phyloP scores from a whole-genome alignment of 257 asterid genomes.

The Plantago major region DNA sequence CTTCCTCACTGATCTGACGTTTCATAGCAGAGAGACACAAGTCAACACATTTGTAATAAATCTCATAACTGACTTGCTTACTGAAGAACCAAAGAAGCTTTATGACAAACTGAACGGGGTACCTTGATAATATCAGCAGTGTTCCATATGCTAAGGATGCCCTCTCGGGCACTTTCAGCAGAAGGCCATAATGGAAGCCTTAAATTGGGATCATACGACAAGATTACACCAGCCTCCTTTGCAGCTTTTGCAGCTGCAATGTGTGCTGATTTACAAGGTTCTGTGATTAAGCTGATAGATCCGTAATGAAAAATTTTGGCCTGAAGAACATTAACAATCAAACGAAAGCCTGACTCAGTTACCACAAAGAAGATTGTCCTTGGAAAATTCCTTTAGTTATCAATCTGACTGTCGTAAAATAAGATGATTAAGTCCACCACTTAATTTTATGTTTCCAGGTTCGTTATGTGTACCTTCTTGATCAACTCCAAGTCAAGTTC shows the following conservation, averaged over 20 bases:
- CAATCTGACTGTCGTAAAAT: background rate
- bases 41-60: background rate
- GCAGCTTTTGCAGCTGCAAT: conserved; percentile 85
- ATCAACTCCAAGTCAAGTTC: conserved; percentile 83
- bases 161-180: conserved; percentile 92
- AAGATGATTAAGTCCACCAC: background rate
- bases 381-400: background rate
- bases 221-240: conserved; percentile 82
- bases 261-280: conserved; percentile 95
- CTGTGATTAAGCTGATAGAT: conserved; percentile 93
- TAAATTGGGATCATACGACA: conserved; percentile 95
- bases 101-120: conserved; percentile 8
- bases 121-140: conserved; percentile 95
- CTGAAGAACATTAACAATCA: conserved; percentile 32
- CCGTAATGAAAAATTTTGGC: conserved; percentile 96
- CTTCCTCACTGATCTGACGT: conserved; percentile 86
- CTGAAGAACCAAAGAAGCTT: background rate
- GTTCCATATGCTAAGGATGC: conserved; percentile 94
- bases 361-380: background rate
- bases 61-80: too few species aligned
- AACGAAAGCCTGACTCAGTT: conserved; percentile 9
- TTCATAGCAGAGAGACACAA: conserved; percentile 21
- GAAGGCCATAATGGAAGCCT: conserved; percentile 98
- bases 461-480: conserved; percentile 55
- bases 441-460: background rate